Conservation (phyloP, 129 eudicot genomes). For the Flaveria robusta region DNA sequence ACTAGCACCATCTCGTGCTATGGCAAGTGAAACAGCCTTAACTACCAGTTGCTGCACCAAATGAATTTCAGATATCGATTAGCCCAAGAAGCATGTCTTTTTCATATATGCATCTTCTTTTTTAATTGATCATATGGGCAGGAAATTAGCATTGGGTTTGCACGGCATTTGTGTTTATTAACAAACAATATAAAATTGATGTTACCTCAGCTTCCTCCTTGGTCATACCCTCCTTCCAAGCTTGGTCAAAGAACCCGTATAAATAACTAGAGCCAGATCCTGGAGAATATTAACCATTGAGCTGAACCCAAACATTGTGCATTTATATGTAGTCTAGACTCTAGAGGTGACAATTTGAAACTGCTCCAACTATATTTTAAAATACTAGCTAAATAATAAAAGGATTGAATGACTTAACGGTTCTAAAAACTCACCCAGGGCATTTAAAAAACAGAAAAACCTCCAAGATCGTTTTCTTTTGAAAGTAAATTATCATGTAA, state of each 20-base stretch:
- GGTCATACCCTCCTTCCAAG: constrained; percentile 90
- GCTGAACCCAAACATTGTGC: background rate
- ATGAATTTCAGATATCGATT: background rate
- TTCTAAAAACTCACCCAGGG: too few relatives aligned
- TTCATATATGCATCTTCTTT: background rate
- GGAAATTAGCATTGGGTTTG: background rate
- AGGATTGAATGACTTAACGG: too few relatives aligned
- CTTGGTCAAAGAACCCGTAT: constrained; percentile 96
- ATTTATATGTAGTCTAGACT: too few relatives aligned
- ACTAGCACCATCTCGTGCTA: constrained; percentile 98
- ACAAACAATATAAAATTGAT: background rate
- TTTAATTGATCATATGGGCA: background rate
- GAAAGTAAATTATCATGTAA: background rate
- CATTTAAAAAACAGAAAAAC: too few relatives aligned
- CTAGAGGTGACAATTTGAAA: too few relatives aligned
- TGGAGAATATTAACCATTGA: constrained; percentile 25
- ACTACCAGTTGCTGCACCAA: constrained; percentile 69
- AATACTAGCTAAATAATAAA: too few relatives aligned
- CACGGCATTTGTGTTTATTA: background rate
- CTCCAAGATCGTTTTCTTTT: background rate
- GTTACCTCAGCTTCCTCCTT: constrained; percentile 95
- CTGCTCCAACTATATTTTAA: too few relatives aligned
- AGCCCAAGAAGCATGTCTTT: background rate
- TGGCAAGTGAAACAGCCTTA: constrained; percentile 94
- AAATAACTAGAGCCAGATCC: constrained; percentile 92